phyloP scores from a whole-genome alignment of 164 flowering plant species.

The Tinospora cordifolia region DNA sequence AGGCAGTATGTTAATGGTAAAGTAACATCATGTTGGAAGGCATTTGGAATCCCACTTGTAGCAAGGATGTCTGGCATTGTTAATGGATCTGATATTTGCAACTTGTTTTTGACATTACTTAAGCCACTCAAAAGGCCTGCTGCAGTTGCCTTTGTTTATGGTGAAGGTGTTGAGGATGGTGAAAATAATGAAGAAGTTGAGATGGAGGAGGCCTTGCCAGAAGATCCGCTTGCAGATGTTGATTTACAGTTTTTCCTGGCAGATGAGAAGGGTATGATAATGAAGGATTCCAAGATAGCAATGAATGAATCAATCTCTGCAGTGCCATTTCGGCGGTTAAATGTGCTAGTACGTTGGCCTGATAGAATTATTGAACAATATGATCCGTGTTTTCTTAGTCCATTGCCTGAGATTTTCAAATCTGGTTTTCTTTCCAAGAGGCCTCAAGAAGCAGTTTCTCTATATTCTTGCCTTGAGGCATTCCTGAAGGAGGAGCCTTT shows the following conservation, averaged over 20 bases:
- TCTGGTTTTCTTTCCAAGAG: conserved; percentile 45
- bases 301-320: conserved; percentile 36
- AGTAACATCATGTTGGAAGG: conserved; percentile 37
- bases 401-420: conserved; percentile 68
- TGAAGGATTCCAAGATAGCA: conserved; percentile 33
- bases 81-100: conserved; percentile 51
- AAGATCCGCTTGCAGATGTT: conserved; percentile 22
- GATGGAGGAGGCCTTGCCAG: conserved; percentile 22
- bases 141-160: conserved; percentile 22
- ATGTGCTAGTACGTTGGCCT: conserved; percentile 66
- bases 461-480: conserved; percentile 86
- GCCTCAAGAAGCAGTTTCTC: conserved; percentile 71
- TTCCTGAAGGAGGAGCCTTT: conserved; percentile 94
- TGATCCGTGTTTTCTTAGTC: conserved; percentile 41
- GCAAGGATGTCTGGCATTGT: conserved; percentile 29
- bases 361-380: conserved; percentile 38
- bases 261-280: conserved; percentile 51
- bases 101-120: conserved; percentile 46
- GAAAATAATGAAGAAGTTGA: conserved; percentile 24
- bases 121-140: conserved; percentile 33
- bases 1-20: conserved; percentile 51
- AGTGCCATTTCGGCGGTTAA: conserved; percentile 29
- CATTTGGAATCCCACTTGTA: conserved; percentile 76
- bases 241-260: conserved; percentile 50
- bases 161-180: conserved; percentile 21